These are phyloP conservation scores for Puccinia sorghi DNA, from an alignment of 1,284 basidiomycete genomes.

Conservation along the genomic window DNA sequence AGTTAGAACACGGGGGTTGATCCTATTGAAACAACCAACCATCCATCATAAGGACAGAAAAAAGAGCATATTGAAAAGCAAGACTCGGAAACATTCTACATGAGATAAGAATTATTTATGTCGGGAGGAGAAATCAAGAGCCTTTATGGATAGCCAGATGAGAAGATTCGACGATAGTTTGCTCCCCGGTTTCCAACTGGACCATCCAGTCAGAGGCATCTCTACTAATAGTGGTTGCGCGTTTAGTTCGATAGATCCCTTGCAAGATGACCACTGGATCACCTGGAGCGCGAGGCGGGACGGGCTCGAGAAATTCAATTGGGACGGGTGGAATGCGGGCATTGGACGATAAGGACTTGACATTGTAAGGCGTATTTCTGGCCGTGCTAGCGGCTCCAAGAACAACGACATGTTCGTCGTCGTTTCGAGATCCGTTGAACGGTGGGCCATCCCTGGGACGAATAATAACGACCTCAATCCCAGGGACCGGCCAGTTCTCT, in stretches of 20 bases:
- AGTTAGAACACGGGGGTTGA: neutral
- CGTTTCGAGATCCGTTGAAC: slow-evolving; percentile 51
- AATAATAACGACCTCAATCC: slow-evolving; percentile 43
- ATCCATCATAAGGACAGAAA: neutral
- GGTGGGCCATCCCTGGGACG: slow-evolving; percentile 37
- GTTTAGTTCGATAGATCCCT: slow-evolving; percentile 52
- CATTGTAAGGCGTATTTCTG: neutral
- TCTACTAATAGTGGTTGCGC: slow-evolving; percentile 49
- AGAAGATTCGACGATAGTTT: slow-evolving; percentile 47
- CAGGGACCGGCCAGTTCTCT: slow-evolving; percentile 45
- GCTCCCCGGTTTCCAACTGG: slow-evolving; percentile 49
- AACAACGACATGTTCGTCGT: slow-evolving; percentile 51
- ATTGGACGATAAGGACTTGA: slow-evolving; percentile 9
- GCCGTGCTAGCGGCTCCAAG: slow-evolving; percentile 22
- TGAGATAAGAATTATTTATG: neutral
- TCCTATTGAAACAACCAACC: neutral
- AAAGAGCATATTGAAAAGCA: neutral
- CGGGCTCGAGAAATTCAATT: slow-evolving; percentile 47
- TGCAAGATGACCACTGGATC: slow-evolving; percentile 51
- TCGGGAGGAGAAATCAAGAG: neutral
- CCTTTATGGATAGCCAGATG: slow-evolving; percentile 48
- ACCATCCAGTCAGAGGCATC: slow-evolving; percentile 55
- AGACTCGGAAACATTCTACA: neutral
- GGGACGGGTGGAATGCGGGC: neutral
- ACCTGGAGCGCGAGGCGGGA: slow-evolving; percentile 34